Conservation (phyloP, 2,329 filamentous ascomycete genomes). For the Xylariomycetidae sp. region DNA sequence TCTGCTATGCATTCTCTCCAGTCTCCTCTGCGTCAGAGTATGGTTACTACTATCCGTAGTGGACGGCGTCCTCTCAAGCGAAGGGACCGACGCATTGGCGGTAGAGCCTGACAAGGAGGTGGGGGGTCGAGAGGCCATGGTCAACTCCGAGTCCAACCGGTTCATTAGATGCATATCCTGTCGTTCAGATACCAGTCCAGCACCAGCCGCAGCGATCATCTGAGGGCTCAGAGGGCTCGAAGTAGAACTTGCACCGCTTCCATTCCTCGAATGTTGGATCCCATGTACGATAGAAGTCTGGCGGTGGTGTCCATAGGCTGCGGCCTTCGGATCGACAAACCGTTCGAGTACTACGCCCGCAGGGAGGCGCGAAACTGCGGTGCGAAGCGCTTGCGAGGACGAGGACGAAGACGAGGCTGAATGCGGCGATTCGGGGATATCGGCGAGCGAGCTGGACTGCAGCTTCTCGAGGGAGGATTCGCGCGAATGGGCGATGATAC, state of each 20-base stretch:
- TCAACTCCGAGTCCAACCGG: conserved; percentile 41
- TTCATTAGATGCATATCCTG: conserved; percentile 45
- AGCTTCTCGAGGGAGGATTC: conserved; percentile 56
- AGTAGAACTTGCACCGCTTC: conserved; percentile 76
- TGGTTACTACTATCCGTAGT: conserved; percentile 37
- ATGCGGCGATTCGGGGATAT: conserved; percentile 27
- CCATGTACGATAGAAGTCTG: conserved; percentile 98
- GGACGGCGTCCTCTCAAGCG: conserved; percentile 43
- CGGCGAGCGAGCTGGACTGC: conserved; percentile 28
- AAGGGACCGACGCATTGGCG: conserved; percentile 22
- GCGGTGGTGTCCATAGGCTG: conserved; percentile 78
- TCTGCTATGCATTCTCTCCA: conserved; percentile 62
- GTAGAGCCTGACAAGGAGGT: conserved; percentile 45
- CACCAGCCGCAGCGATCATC: conserved; percentile 68
- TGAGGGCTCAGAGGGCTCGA: conserved; percentile 85
- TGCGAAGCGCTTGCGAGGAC: conserved; percentile 35
- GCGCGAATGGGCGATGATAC: conserved; percentile 48
- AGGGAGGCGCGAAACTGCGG: conserved; percentile 35
- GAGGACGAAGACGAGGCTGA: conserved; percentile 21
- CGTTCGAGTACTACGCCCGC: conserved; percentile 44
- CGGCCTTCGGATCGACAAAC: conserved; percentile 50
- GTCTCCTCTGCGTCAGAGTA: conserved; percentile 45
- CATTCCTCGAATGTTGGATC: conserved; percentile 86
- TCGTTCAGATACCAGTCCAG: conserved; percentile 47
- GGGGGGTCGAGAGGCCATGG: conserved; percentile 36